Conservation (phyloP, 2,329 filamentous ascomycete species). For the Sclerotinia minor region DNA sequence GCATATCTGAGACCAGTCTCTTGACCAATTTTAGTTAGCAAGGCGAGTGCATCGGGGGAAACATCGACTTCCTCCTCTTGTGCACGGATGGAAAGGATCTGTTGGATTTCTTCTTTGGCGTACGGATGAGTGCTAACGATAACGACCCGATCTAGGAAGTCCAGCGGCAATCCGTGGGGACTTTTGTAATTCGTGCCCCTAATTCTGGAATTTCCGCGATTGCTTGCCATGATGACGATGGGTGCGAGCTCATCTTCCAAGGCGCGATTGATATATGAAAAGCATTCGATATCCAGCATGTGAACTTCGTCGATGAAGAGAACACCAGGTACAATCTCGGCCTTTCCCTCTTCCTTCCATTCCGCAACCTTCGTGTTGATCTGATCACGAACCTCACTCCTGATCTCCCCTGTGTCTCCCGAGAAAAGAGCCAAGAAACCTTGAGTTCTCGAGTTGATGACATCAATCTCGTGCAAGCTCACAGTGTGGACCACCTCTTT, state of each 20-base stretch:
- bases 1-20: slow-evolving; percentile 92
- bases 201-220: slow-evolving; percentile 87
- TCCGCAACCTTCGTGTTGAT: slow-evolving; percentile 99
- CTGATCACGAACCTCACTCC: slow-evolving; percentile 95
- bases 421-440: slow-evolving; percentile 97
- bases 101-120: slow-evolving; percentile 77
- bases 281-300: slow-evolving; percentile 99
- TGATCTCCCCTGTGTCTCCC: slow-evolving; percentile 95
- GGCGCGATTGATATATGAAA: slow-evolving; percentile 96
- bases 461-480: slow-evolving; percentile 95
- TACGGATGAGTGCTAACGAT: slow-evolving; percentile 95
- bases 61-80: slow-evolving; percentile 96
- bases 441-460: slow-evolving; percentile 99
- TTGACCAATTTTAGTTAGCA: slow-evolving; percentile 92
- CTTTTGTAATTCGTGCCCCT: slow-evolving; percentile 90
- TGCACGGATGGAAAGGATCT: slow-evolving; percentile 89
- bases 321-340: slow-evolving; percentile 94
- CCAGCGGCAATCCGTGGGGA: slow-evolving; percentile 89
- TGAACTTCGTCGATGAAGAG: slow-evolving; percentile 99
- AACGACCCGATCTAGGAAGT: slow-evolving; percentile 93
- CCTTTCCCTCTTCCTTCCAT: slow-evolving; percentile 99
- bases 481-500: slow-evolving; percentile 98
- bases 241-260: slow-evolving; percentile 92
- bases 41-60: slow-evolving; percentile 82
- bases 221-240: slow-evolving; percentile 99